Evolutionary conservation across 768 basidiomycete species (phyloP).

Genomic region (Zangia roseola): DNA sequence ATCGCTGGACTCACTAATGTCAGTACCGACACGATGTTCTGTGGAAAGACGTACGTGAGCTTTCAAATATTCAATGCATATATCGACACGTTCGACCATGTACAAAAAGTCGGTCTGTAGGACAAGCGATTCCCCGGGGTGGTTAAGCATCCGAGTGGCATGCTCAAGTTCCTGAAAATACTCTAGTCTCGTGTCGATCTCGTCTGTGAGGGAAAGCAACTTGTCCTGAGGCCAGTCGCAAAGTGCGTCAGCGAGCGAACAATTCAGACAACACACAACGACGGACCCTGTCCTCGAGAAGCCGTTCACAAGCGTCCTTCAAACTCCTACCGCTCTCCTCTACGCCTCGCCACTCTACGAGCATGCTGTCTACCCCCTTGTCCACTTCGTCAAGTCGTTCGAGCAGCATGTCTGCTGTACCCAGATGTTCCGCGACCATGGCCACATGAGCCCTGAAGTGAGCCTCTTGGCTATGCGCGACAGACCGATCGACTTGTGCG

Average conservation of each 20-base stretch:
- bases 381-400: constrained; percentile 73
- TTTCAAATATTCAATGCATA: constrained; percentile 89
- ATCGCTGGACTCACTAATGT: constrained; percentile 51
- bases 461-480: constrained; percentile 91
- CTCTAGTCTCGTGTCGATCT: constrained; percentile 75
- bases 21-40: background rate
- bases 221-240: constrained; percentile 52
- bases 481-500: constrained; percentile 81
- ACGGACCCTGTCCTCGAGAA: constrained; percentile 86
- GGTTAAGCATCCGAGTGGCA: constrained; percentile 90
- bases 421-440: constrained; percentile 71
- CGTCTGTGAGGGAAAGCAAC: constrained; percentile 76
- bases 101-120: constrained; percentile 89
- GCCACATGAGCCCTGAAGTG: constrained; percentile 86
- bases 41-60: constrained; percentile 61
- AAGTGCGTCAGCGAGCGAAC: background rate
- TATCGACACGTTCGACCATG: constrained; percentile 94
- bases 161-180: constrained; percentile 95
- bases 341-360: constrained; percentile 81
- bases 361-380: constrained; percentile 73
- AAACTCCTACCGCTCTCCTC: constrained; percentile 91
- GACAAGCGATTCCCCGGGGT: constrained; percentile 90
- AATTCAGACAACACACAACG: background rate
- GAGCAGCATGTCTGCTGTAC: constrained; percentile 74
- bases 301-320: constrained; percentile 86